phyloP scores from a whole-genome alignment of 2,329 filamentous ascomycete genomes.

The Tolypocladium capitatum region DNA sequence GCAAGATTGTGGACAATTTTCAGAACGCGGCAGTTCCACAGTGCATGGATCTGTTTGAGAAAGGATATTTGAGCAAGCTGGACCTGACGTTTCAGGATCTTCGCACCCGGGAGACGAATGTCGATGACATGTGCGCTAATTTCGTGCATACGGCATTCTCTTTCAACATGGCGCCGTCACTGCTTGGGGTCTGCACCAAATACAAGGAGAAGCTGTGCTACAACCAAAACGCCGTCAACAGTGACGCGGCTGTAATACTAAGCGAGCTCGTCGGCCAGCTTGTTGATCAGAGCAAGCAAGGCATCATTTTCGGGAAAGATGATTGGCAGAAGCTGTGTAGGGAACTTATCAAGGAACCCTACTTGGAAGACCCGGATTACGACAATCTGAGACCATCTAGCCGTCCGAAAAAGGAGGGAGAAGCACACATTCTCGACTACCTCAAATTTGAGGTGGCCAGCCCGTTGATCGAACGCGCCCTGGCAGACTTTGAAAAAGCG shows the following conservation, averaged over 20 bases:
- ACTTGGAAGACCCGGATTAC: constrained; percentile 28
- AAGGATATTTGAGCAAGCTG: constrained; percentile 36
- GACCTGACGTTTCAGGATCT: constrained; percentile 32
- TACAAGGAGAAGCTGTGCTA: constrained; percentile 54
- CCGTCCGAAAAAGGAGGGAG: constrained; percentile 6
- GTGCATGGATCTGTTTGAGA: constrained; percentile 27
- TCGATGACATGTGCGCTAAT: constrained; percentile 18
- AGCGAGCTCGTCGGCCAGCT: constrained; percentile 39
- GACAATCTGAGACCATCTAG: constrained; percentile 20
- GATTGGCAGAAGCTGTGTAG: constrained; percentile 27
- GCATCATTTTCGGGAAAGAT: constrained; percentile 30
- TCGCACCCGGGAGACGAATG: constrained; percentile 11
- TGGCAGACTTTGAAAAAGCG: constrained; percentile 17
- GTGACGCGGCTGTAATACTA: constrained; percentile 30
- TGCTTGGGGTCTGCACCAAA: constrained; percentile 51
- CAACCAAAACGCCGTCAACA: constrained; percentile 34
- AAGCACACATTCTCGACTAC: constrained; percentile 46
- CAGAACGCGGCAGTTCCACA: constrained; percentile 32
- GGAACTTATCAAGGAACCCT: constrained; percentile 9
- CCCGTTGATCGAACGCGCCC: constrained; percentile 22
- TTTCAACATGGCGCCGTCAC: constrained; percentile 42
- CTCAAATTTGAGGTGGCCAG: constrained; percentile 43
- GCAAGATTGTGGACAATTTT: constrained; percentile 52
- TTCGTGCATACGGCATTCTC: constrained; percentile 41
- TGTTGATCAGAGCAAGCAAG: constrained; percentile 45